phyloP scores from a whole-genome alignment of 495 filamentous ascomycete genomes.

The Lasiosphaeria hispida region DNA sequence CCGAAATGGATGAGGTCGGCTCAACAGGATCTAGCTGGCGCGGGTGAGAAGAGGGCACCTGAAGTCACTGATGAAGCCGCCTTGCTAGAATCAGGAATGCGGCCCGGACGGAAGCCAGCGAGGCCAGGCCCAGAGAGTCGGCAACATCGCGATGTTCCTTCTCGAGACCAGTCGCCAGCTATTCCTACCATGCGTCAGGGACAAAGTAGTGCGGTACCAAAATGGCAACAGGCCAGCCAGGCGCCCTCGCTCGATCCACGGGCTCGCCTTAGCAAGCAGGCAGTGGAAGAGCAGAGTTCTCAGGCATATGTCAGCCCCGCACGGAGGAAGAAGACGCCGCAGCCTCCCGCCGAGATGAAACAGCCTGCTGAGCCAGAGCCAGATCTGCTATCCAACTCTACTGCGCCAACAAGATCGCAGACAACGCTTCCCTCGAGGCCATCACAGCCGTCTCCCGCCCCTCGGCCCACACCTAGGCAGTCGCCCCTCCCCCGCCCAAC shows the following conservation, averaged over 20 bases:
- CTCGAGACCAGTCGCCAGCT: constrained; percentile 49
- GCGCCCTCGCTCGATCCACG: constrained; percentile 50
- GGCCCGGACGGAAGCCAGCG: constrained; percentile 40
- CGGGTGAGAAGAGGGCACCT: constrained; percentile 19
- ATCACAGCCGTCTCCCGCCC: constrained; percentile 30
- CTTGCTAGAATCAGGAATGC: constrained; percentile 72
- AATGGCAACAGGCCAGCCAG: constrained; percentile 47
- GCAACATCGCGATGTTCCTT: constrained; percentile 22
- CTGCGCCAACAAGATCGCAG: constrained; percentile 22
- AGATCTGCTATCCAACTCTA: constrained; percentile 57
- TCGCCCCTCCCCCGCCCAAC: constrained; percentile 32
- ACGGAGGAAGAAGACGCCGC: constrained; percentile 64
- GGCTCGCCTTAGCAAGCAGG: constrained; percentile 63
- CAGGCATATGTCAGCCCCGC: constrained; percentile 91
- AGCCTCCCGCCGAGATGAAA: constrained; percentile 39
- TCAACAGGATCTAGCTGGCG: constrained; percentile 33
- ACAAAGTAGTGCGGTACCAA: constrained; percentile 30
- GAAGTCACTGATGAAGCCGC: constrained; percentile 83
- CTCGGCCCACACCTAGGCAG: constrained; percentile 42
- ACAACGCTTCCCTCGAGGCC: constrained; percentile 25
- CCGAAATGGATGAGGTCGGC: constrained; percentile 93
- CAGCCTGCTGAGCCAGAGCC: constrained; percentile 47
- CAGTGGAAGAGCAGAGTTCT: constrained; percentile 74
- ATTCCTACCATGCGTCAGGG: constrained; percentile 27
- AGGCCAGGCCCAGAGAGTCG: constrained; percentile 26